These are phyloP conservation scores for Nicotiana otophora DNA, from an alignment of 257 asterid species.

Conservation along the genomic window DNA sequence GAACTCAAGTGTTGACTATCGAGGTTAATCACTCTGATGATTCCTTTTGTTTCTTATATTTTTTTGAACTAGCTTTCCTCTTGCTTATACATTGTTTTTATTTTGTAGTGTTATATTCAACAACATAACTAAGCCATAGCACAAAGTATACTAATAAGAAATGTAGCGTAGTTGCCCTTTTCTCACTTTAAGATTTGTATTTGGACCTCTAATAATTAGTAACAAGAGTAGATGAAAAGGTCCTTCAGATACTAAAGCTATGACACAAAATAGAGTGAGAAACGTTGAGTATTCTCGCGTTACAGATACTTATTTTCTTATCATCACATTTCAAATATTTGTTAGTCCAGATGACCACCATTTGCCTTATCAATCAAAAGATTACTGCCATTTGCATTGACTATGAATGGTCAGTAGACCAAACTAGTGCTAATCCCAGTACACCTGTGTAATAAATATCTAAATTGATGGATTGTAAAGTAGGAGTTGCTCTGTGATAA, in stretches of 20 bases:
- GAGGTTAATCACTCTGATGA: conserved; percentile 44
- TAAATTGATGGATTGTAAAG: neutral
- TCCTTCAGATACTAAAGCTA: neutral
- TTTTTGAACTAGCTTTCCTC: neutral
- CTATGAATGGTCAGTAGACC: neutral
- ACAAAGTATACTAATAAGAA: neutral
- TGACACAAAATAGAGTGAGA: neutral
- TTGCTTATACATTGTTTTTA: neutral
- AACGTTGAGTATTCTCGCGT: neutral
- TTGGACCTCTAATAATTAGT: neutral
- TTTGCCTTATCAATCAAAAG: no score
- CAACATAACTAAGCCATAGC: neutral
- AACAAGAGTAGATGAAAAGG: neutral
- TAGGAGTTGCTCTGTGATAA: neutral
- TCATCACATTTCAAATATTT: neutral
- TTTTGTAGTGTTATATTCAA: neutral
- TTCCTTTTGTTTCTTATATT: neutral
- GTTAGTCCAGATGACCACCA: no score
- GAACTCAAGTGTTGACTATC: conserved; percentile 91
- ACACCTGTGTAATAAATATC: neutral
- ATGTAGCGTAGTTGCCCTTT: neutral
- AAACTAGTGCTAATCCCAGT: neutral
- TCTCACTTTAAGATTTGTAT: neutral
- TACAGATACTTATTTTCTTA: no score
- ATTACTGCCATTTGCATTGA: neutral